Conservation (phyloP, 768 basidiomycete genomes). For the Rhodotorula graminis region DNA sequence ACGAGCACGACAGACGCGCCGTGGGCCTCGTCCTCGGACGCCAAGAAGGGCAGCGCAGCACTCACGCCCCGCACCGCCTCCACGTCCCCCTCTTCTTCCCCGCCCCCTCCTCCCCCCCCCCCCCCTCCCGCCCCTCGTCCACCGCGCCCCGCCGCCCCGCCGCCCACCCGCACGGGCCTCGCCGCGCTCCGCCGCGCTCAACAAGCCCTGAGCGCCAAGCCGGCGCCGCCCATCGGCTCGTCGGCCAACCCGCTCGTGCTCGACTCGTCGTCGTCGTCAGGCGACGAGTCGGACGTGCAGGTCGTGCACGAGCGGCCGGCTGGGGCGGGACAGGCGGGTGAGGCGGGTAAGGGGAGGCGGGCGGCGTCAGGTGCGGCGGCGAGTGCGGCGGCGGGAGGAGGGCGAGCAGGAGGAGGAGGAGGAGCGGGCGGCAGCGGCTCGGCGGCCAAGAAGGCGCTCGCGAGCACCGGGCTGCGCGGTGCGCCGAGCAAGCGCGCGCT, state of each 20-base stretch:
- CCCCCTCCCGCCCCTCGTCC: neutral
- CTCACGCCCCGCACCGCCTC: no score
- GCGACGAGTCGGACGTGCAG: slow-evolving; percentile 26
- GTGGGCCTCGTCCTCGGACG: no score
- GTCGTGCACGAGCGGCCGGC: neutral
- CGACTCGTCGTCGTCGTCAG: neutral
- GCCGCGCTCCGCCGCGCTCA: slow-evolving; percentile 32
- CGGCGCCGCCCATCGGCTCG: neutral
- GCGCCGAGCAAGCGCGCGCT: slow-evolving; percentile 26
- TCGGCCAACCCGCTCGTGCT: slow-evolving; percentile 20
- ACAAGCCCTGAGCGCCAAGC: neutral
- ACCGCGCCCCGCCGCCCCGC: neutral
- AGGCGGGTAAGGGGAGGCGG: no score
- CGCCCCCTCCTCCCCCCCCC: no score
- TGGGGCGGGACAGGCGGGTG: no score
- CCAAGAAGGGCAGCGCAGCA: no score
- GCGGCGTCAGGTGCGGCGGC: no score
- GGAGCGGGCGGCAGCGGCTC: neutral
- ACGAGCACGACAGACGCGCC: no score
- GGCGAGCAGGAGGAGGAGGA: neutral
- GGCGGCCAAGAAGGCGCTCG: neutral
- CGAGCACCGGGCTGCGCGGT: neutral
- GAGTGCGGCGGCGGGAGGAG: no score
- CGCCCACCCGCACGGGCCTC: slow-evolving; percentile 9
- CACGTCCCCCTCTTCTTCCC: no score